Percentiles rank a stretch among this genome's conserved stretches.
These are phyloP conservation scores for Acanthamoeba healyi DNA, from an alignment of 208 protist genomes.

Conservation along the genomic window DNA sequence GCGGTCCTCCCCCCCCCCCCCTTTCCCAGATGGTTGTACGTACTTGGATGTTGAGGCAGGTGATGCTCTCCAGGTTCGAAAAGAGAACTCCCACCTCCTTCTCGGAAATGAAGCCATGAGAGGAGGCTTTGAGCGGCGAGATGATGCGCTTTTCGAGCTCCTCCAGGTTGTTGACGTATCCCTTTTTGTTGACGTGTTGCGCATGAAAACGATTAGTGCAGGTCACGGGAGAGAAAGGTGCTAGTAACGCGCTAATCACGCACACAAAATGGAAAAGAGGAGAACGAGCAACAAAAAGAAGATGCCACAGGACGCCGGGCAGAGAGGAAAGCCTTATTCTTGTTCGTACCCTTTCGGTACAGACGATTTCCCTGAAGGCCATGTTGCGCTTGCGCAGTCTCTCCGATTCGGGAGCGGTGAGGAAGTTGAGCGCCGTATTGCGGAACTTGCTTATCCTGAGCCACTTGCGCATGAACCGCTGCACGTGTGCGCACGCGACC, in stretches of 20 bases:
- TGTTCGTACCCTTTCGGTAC: conserved; percentile 22
- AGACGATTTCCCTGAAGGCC: conserved; percentile 53
- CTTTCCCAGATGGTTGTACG: too few relatives aligned
- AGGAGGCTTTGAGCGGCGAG: conserved; percentile 2
- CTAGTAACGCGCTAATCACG: too few relatives aligned
- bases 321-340: too few relatives aligned
- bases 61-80: conserved; percentile 61
- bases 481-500: not conserved
- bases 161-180: conserved; percentile 37
- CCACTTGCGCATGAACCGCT: conserved; percentile 46
- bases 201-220: not conserved
- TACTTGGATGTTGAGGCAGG: conserved; percentile 37
- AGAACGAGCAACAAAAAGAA: too few relatives aligned
- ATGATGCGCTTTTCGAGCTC: conserved; percentile 56
- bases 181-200: not conserved
- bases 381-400: conserved; percentile 37
- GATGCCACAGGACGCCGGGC: too few relatives aligned
- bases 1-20: too few relatives aligned
- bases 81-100: conserved; percentile 6
- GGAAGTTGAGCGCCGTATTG: conserved; percentile 33
- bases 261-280: too few relatives aligned
- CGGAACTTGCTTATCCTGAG: conserved; percentile 41
- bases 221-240: too few relatives aligned
- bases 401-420: conserved; percentile 48
- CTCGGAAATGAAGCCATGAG: conserved; percentile 30